Conservation (phyloP, 768 basidiomycete species). For the Cubamyces lactineus region DNA sequence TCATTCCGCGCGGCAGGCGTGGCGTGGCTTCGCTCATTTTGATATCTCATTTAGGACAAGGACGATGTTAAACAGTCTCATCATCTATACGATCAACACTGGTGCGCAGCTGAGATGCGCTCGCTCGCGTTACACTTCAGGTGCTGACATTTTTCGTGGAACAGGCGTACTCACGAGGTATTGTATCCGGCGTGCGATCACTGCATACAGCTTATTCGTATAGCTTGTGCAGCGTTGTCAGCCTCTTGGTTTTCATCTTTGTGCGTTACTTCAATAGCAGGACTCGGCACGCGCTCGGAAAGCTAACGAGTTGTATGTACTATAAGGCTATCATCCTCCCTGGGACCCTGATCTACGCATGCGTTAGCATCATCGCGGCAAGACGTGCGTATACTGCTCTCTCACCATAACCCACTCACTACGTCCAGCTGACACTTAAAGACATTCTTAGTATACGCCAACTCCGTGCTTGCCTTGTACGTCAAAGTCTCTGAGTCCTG, state of each 20-base stretch:
- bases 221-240: neutral
- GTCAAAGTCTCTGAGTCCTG: too few relatives aligned
- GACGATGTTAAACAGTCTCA: neutral
- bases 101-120: too few relatives aligned
- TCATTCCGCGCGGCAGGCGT: too few relatives aligned
- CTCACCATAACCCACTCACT: too few relatives aligned
- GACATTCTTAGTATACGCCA: neutral
- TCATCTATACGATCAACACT: slow-evolving; percentile 1
- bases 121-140: too few relatives aligned
- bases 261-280: neutral
- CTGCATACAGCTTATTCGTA: neutral
- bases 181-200: neutral
- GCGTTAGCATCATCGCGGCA: neutral
- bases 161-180: slow-evolving; percentile 7
- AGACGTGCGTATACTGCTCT: slow-evolving; percentile 1
- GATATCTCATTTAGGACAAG: neutral
- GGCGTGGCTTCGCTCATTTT: too few relatives aligned
- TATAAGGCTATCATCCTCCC: slow-evolving; percentile 7
- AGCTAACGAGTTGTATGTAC: too few relatives aligned
- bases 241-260: neutral
- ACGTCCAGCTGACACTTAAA: neutral
- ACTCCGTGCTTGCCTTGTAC: neutral
- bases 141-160: too few relatives aligned
- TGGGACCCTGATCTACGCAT: neutral
- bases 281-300: too few relatives aligned